Conservation (phyloP, 2,329 filamentous ascomycete species). For the Diatrype stigma region DNA sequence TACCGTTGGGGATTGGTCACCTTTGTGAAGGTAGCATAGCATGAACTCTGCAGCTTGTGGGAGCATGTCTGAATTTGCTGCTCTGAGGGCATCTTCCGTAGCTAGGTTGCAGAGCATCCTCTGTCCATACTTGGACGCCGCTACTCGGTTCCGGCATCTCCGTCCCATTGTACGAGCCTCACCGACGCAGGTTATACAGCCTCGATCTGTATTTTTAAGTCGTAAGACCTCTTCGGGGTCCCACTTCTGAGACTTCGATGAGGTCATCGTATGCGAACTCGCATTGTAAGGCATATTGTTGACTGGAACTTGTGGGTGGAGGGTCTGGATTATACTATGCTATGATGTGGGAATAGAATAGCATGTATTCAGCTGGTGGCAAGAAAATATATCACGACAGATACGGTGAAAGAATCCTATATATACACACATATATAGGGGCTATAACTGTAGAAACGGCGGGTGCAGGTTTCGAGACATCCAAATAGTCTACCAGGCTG, state of each 20-base stretch:
- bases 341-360: background rate
- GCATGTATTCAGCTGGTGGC: background rate
- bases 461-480: no score
- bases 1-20: background rate
- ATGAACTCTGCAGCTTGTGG: conserved; percentile 1
- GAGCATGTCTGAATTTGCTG: conserved; percentile 8
- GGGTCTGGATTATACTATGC: background rate
- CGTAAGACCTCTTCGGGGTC: conserved; percentile 14
- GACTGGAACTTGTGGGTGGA: background rate
- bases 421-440: no score
- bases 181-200: conserved; percentile 7
- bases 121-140: background rate
- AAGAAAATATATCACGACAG: no score
- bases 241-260: conserved; percentile 7
- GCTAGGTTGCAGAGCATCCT: conserved; percentile 5
- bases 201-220: conserved; percentile 3
- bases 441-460: no score
- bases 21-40: conserved; percentile 9
- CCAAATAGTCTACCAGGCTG: no score
- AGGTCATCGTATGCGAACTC: background rate
- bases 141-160: conserved; percentile 5
- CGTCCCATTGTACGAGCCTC: conserved; percentile 1
- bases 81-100: conserved; percentile 1
- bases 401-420: no score
- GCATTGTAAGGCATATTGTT: conserved; percentile 3